These are phyloP conservation scores for Celoporthe dispersa DNA, from an alignment of 2,329 filamentous ascomycete genomes.

Conservation along the genomic window DNA sequence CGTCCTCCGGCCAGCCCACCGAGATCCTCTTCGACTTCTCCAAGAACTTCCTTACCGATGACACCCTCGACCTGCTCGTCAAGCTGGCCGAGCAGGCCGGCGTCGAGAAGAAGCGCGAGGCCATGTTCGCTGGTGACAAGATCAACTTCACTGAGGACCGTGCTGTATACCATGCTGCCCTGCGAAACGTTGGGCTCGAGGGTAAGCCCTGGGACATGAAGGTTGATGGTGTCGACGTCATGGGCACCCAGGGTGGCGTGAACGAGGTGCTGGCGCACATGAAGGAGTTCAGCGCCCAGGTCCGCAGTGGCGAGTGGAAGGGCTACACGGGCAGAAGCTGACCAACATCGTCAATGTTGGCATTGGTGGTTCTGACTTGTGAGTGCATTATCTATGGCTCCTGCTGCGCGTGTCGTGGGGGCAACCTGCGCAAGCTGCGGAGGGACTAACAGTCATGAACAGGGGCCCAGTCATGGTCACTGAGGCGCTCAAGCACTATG, in stretches of 20 bases:
- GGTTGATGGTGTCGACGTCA: constrained; percentile 91
- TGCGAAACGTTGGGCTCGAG: constrained; percentile 76
- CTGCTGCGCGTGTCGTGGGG: not conserved
- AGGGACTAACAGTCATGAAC: constrained; percentile 35
- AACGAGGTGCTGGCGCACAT: constrained; percentile 93
- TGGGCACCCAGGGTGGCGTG: constrained; percentile 85
- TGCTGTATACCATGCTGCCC: constrained; percentile 92
- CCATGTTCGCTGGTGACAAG: constrained; percentile 96
- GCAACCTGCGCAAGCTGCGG: not conserved
- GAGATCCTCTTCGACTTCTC: constrained; percentile 98
- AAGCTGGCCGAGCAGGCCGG: constrained; percentile 91
- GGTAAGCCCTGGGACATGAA: constrained; percentile 70
- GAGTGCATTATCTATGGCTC: constrained; percentile 47
- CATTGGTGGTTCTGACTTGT: constrained; percentile 98
- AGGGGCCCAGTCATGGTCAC: constrained; percentile 99
- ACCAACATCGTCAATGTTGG: constrained; percentile 97
- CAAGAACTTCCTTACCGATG: constrained; percentile 97
- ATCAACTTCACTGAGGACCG: constrained; percentile 99
- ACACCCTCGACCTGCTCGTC: constrained; percentile 84
- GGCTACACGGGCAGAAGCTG: constrained; percentile 94
- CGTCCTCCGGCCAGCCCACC: constrained; percentile 57
- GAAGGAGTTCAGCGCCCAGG: constrained; percentile 96
- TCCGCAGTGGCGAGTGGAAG: constrained; percentile 95
- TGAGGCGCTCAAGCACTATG: constrained; percentile 95
- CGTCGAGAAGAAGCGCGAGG: constrained; percentile 91